Evolutionary conservation across 257 asterid genomes (phyloP).

Genomic region (Solanum dulcamara): DNA sequence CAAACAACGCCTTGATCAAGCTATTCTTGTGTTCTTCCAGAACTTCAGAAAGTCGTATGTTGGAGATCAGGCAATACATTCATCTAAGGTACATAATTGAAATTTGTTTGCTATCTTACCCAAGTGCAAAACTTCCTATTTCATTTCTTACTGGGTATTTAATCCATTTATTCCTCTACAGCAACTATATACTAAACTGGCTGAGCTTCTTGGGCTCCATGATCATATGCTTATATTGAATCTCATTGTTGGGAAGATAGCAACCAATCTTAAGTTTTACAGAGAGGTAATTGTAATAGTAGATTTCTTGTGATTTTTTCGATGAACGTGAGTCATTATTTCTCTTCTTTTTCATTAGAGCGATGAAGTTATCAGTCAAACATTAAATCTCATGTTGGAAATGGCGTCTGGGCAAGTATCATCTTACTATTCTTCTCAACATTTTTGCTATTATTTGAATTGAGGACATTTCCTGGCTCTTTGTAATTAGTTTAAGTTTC

Average conservation of each 20-base stretch:
- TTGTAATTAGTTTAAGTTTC: not conserved
- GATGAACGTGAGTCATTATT: not conserved
- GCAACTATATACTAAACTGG: constrained; percentile 88
- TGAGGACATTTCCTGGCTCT: not conserved
- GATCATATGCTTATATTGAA: constrained; percentile 87
- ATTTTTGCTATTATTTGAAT: not conserved
- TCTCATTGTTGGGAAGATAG: constrained; percentile 77
- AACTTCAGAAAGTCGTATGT: constrained; percentile 85
- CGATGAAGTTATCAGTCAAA: constrained; percentile 84
- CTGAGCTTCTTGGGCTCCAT: constrained; percentile 94
- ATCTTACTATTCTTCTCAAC: constrained; percentile 5
- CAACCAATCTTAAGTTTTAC: constrained; percentile 84
- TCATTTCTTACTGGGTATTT: not conserved
- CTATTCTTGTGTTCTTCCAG: constrained; percentile 88
- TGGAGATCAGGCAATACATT: constrained; percentile 97
- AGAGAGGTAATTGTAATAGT: constrained; percentile 43
- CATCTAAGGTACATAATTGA: constrained; percentile 61
- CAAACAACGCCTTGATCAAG: constrained; percentile 95
- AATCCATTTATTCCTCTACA: constrained; percentile 32
- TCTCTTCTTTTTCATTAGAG: constrained; percentile 32
- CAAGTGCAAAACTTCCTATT: constrained; percentile 5
- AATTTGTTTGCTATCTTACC: not conserved
- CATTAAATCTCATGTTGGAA: constrained; percentile 84
- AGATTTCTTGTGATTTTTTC: not conserved
- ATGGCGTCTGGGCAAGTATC: constrained; percentile 86